Base-by-base conservation (phyloP, 2,329 filamentous ascomycete genomes). In the Alternaria sp. region DNA sequence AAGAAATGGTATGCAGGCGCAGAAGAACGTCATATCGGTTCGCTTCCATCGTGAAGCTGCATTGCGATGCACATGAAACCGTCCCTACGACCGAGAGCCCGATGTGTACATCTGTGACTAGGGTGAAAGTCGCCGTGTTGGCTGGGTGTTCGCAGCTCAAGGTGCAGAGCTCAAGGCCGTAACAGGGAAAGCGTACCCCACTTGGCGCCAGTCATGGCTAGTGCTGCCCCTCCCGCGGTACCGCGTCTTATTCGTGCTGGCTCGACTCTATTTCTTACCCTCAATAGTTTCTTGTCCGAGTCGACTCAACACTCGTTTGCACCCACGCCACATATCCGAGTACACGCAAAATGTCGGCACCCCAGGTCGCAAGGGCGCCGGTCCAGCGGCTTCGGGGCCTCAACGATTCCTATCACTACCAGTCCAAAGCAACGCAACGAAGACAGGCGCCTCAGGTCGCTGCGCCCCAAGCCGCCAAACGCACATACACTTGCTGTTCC, bases 401-500 rank as follows among this genome's bases (percentile, higher is more conserved):
- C 50, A 71, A 71, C 53, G 68, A 63, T 18, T 41, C 46, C 14
- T 59, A 64, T 44, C 62, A 66, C 22, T 67, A 67, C 27, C 62
- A 66, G 48, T 69, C 70, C 43, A 60, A 51, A 14, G 62, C 64
- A 20, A 72, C 67, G 27, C 70, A 66, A 63, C 66, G 64, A 32
- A 70, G 62, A 50, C 58, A 66, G 12, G 60, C 66, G 44, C 70
- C 70, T 4, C 56, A 60, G 30, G 67, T 62, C 46, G 68, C 66
- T 14, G 64, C 66, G 30, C 53, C 57, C 25, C 61, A 63, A 52
- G 64, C 55, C 48, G 57, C 59, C 14, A 59, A 66, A 30, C 62
- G 61, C 46, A 64, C 62, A 22, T 65, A 60, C 34, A 57, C 65
- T 20, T 78, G 76, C 64, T 79, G 77, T 60, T 65, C 69, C 16